These are phyloP conservation scores for Solanum corneliomulleri DNA, from an alignment of 257 asterid species.

Conservation along the genomic window DNA sequence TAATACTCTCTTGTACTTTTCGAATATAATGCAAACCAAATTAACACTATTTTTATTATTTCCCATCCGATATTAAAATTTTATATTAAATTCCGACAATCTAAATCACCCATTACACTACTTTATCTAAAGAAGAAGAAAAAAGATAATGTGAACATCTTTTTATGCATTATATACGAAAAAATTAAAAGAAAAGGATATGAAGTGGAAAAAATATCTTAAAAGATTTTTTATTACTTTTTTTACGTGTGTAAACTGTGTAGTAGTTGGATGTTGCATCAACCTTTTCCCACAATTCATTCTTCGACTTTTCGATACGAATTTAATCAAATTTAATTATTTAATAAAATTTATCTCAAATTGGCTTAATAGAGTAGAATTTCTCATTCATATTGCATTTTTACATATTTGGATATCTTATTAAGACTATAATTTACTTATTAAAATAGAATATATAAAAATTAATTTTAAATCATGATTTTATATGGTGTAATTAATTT, in stretches of 20 bases:
- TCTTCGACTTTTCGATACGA: not conserved
- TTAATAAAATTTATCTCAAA: too few relatives aligned
- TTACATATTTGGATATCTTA: too few relatives aligned
- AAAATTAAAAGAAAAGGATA: not conserved
- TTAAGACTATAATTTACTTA: not conserved
- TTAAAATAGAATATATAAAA: too few relatives aligned
- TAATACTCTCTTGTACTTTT: not conserved
- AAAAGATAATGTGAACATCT: not conserved
- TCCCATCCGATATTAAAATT: too few relatives aligned
- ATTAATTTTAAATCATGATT: too few relatives aligned
- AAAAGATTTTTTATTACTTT: not conserved
- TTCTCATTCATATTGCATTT: not conserved
- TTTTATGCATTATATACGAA: not conserved
- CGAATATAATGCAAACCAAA: not conserved
- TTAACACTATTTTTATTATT: not conserved
- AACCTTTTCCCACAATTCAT: not conserved
- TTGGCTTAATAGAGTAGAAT: too few relatives aligned
- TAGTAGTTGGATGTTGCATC: not conserved
- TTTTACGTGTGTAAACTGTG: not conserved
- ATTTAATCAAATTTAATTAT: too few relatives aligned
- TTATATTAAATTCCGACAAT: accelerated
- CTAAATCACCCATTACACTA: too few relatives aligned
- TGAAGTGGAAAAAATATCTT: not conserved
- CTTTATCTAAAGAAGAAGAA: not conserved
- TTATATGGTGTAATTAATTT: too few relatives aligned